Conservation (phyloP, 2,329 filamentous ascomycete species). For the Daldinia sp. region DNA sequence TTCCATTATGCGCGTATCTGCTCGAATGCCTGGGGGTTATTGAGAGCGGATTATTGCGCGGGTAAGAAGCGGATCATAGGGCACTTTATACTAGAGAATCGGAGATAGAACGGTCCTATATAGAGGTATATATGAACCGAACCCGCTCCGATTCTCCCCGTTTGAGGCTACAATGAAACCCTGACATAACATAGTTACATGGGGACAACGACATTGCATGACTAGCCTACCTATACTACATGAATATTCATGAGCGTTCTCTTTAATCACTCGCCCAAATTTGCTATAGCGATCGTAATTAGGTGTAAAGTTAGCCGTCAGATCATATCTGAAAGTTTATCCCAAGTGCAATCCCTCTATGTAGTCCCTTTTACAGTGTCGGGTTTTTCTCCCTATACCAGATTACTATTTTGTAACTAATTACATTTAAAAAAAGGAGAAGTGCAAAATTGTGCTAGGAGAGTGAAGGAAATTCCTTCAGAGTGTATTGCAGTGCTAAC, state of each 20-base stretch:
- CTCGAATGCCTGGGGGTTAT: background rate
- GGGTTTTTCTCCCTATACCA: no score
- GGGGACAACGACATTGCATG: background rate
- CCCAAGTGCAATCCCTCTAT: no score
- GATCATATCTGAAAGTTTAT: no score
- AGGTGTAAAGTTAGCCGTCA: no score
- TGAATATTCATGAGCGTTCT: background rate
- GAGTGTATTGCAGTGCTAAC: no score
- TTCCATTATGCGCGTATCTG: conserved; percentile 7
- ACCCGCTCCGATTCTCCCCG: conserved; percentile 11
- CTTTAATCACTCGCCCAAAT: no score
- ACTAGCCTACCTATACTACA: background rate
- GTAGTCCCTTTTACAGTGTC: no score
- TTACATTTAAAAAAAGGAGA: no score
- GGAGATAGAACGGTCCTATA: conserved; percentile 1
- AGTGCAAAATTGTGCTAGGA: no score
- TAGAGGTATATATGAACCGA: conserved; percentile 4
- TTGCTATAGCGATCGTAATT: no score
- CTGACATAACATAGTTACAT: conserved; percentile 1
- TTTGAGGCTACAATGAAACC: conserved; percentile 17
- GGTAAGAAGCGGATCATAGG: background rate
- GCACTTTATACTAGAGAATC: background rate
- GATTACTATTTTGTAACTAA: no score
- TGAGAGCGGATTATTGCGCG: background rate
- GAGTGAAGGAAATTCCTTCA: no score